Conservation (phyloP, 1,284 basidiomycete species). For the Anthracocystis walkeri region DNA sequence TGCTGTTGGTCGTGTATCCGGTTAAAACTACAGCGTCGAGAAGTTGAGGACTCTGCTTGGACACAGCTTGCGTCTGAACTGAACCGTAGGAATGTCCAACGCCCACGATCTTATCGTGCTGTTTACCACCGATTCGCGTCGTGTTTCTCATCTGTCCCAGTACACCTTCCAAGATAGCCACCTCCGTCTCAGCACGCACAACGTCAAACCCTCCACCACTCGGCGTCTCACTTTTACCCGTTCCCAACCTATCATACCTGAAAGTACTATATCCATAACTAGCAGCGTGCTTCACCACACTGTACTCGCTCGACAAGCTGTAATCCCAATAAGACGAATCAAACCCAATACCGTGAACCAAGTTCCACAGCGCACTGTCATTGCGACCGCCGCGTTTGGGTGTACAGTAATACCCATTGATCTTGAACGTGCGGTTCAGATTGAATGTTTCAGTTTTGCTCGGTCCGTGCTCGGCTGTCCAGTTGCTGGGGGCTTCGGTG, state of each 20-base stretch:
- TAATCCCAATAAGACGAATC: constrained; percentile 55
- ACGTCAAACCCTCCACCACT: constrained; percentile 56
- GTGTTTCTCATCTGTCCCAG: constrained; percentile 57
- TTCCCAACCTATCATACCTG: constrained; percentile 70
- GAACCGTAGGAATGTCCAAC: constrained; percentile 47
- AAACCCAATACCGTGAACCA: constrained; percentile 56
- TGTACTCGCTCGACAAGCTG: constrained; percentile 26
- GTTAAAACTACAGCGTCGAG: constrained; percentile 69
- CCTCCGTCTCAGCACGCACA: constrained; percentile 68
- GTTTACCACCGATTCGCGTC: constrained; percentile 36
- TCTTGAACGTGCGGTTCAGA: constrained; percentile 31
- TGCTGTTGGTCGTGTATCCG: constrained; percentile 64
- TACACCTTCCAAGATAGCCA: constrained; percentile 68
- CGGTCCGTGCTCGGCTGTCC: constrained; percentile 31
- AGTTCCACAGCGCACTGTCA: constrained; percentile 32
- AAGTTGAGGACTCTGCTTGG: constrained; percentile 53
- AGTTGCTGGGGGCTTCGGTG: constrained; percentile 32
- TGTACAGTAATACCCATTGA: constrained; percentile 46
- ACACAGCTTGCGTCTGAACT: constrained; percentile 60
- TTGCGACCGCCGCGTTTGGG: constrained; percentile 23
- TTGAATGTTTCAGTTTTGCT: constrained; percentile 5
- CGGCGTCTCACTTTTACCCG: constrained; percentile 65
- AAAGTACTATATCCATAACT: constrained; percentile 56
- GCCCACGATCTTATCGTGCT: constrained; percentile 55
- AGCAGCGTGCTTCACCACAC: constrained; percentile 48